Conservation (phyloP, 805 yeast species). For the Zygosaccharomyces siamensis region DNA sequence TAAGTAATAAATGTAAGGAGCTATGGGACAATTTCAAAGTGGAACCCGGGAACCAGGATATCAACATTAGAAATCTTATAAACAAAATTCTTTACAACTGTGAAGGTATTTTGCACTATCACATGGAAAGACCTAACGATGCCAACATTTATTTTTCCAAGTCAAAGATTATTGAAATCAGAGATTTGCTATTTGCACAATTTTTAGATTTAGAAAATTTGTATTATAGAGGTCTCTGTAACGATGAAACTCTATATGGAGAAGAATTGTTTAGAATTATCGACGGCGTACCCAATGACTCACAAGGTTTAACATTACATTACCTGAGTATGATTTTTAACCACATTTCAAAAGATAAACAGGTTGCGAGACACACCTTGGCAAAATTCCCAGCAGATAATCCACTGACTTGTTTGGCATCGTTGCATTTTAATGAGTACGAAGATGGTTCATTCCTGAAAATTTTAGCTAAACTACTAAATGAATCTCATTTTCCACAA, state of each 20-base stretch:
- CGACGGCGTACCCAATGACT: conserved; percentile 19
- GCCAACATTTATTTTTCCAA: conserved; percentile 8
- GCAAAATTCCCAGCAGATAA: conserved; percentile 3
- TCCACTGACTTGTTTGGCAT: conserved; percentile 11
- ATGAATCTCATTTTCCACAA: conserved; percentile 39
- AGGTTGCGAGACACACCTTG: conserved; percentile 3
- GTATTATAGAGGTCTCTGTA: conserved; percentile 18
- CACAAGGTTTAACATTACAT: conserved; percentile 25
- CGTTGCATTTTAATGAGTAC: conserved; percentile 3
- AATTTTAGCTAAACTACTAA: conserved; percentile 19
- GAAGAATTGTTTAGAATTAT: conserved; percentile 14
- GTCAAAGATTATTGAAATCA: conserved; percentile 8
- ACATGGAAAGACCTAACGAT: conserved; percentile 9
- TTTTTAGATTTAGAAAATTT: conserved; percentile 26
- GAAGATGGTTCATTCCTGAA: conserved; percentile 18
- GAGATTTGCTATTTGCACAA: conserved; percentile 9
- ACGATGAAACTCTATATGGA: conserved; percentile 3
- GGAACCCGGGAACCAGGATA: not conserved
- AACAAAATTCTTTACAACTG: conserved; percentile 21
- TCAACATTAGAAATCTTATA: conserved; percentile 7
- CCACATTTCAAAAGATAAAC: conserved; percentile 9
- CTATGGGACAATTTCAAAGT: conserved; percentile 8
- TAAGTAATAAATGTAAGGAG: conserved; percentile 20
- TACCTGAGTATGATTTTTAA: conserved; percentile 23
- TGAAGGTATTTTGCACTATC: conserved; percentile 18